Percentiles rank a stretch among this genome's conserved stretches.
Conservation (phyloP, 352 stramenopile species). For the Phytopythium vexans region DNA sequence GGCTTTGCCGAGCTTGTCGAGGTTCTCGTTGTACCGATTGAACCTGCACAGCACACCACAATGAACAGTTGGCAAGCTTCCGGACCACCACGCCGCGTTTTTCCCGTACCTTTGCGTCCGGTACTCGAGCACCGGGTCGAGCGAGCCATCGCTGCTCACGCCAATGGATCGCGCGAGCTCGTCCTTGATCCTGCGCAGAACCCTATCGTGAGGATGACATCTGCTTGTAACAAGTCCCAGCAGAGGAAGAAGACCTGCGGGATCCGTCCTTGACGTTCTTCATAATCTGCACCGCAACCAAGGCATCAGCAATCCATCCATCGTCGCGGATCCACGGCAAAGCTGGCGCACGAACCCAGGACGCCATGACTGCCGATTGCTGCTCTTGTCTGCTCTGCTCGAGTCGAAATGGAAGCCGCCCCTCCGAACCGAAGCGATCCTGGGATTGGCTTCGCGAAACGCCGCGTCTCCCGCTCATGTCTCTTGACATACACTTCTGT, state of each 20-base stretch:
- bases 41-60: constrained; percentile 23
- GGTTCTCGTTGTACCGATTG: constrained; percentile 52
- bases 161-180: constrained; percentile 64
- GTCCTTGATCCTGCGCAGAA: constrained; percentile 57
- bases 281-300: constrained; percentile 29
- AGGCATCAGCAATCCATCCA: background rate
- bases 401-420: background rate
- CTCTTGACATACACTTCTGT: no score
- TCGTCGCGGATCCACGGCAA: background rate
- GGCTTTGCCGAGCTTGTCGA: constrained; percentile 52
- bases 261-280: constrained; percentile 82
- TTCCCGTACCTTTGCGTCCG: constrained; percentile 46
- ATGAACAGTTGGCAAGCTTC: constrained; percentile 1
- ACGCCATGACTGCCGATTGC: constrained; percentile 23
- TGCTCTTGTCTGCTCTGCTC: constrained; percentile 3
- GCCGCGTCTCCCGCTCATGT: no score
- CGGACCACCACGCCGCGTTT: background rate
- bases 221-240: background rate
- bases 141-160: constrained; percentile 37
- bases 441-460: background rate
- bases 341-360: constrained; percentile 23
- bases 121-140: constrained; percentile 65
- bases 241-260: constrained; percentile 26
- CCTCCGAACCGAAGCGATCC: background rate
- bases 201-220: background rate